Evolutionary conservation across 2,329 filamentous ascomycete genomes (phyloP).

Genomic region (Trichoderma asperellum): DNA sequence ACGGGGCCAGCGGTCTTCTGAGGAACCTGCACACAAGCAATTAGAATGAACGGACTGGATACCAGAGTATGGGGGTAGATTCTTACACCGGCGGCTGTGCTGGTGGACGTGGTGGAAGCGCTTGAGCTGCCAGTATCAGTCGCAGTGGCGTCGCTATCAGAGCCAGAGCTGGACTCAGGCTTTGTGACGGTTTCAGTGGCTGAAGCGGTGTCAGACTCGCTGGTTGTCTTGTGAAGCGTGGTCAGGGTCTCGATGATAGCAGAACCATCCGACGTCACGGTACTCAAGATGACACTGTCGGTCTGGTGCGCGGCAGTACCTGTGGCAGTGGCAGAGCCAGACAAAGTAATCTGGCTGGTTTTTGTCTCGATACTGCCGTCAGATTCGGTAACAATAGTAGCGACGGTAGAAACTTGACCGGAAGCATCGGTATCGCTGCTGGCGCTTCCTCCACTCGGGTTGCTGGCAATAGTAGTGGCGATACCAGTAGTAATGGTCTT

Average conservation of each 20-base stretch:
- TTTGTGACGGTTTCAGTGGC: conserved; percentile 30
- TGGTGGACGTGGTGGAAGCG: conserved; percentile 30
- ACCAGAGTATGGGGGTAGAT: neutral
- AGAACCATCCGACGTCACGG: conserved; percentile 35
- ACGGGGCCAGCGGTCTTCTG: conserved; percentile 51
- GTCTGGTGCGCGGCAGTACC: conserved; percentile 23
- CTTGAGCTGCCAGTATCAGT: conserved; percentile 27
- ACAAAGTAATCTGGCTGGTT: conserved; percentile 37
- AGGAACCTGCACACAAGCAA: conserved; percentile 37
- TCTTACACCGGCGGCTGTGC: conserved; percentile 39
- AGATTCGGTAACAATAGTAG: conserved; percentile 34
- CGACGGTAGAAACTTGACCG: conserved; percentile 31
- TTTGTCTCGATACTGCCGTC: conserved; percentile 35
- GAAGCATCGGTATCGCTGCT: conserved; percentile 9
- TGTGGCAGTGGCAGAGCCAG: conserved; percentile 31
- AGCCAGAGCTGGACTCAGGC: conserved; percentile 27
- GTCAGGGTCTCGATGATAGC: conserved; percentile 37
- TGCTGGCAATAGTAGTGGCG: conserved; percentile 42
- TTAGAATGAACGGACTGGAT: neutral
- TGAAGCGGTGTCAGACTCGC: conserved; percentile 32
- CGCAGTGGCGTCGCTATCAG: conserved; percentile 22
- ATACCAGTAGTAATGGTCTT: conserved; percentile 43
- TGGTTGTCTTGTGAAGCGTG: conserved; percentile 35
- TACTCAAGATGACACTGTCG: conserved; percentile 32
- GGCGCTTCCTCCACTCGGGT: conserved; percentile 31